Percentiles rank a stretch among this genome's conserved stretches.
Conservation (phyloP, 257 asterid genomes). For the Forsythia suspensa region DNA sequence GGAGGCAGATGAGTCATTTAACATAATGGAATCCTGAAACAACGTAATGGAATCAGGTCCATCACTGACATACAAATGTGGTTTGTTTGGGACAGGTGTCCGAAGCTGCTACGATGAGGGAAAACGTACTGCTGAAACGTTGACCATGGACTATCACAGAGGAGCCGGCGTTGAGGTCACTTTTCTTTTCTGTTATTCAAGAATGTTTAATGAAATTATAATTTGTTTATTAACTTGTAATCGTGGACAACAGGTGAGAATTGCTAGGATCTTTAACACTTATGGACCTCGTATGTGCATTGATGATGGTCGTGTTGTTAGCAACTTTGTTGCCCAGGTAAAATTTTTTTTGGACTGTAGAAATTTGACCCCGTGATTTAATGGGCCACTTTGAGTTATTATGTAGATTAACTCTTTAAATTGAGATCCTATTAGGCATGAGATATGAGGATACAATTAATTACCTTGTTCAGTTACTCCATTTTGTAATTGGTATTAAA, state of each 20-base stretch:
- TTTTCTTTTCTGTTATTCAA: not conserved
- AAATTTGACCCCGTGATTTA: not conserved
- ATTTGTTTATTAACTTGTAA: not conserved
- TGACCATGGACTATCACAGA: constrained; percentile 98
- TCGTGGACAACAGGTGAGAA: constrained; percentile 62
- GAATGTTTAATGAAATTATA: not conserved
- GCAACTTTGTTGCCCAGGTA: constrained; percentile 99
- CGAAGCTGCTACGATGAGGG: constrained; percentile 99
- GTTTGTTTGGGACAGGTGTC: constrained; percentile 64
- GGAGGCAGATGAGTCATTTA: constrained; percentile 26
- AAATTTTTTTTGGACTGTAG: not conserved
- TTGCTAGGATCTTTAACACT: constrained; percentile 94
- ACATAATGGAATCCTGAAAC: not conserved
- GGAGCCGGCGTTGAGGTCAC: constrained; percentile 94
- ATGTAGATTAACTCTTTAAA: not conserved
- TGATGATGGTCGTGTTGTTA: constrained; percentile 98
- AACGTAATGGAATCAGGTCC: not conserved
- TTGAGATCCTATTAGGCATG: not conserved
- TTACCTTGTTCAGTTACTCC: too few species aligned
- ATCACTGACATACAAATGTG: constrained; percentile 15
- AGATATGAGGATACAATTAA: too few species aligned
- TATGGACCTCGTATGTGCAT: constrained; percentile 99
- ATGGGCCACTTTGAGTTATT: not conserved
- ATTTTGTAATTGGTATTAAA: too few species aligned
- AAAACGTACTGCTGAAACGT: constrained; percentile 95